Evolutionary conservation across 116 monocot species (phyloP).

Genomic region (Phalaenopsis hybrid): DNA sequence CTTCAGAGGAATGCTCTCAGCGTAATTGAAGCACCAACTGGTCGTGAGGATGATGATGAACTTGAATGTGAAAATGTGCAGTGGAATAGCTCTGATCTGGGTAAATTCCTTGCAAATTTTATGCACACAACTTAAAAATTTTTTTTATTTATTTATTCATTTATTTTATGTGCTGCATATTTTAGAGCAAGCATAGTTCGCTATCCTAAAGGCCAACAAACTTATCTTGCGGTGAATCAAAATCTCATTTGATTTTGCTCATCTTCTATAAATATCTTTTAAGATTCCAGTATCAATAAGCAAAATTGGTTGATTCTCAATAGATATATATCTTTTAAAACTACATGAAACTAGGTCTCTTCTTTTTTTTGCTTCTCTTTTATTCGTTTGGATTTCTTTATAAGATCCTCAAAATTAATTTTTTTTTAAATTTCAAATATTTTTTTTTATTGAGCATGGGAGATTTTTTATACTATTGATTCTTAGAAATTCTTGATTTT

Average conservation of each 20-base stretch:
- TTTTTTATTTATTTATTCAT: neutral
- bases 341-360: neutral
- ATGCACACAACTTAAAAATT: neutral
- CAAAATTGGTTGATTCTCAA: too few species aligned
- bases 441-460: neutral
- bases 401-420: neutral
- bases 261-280: neutral
- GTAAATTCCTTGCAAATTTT: conserved; percentile 17
- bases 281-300: neutral
- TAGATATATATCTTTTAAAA: neutral
- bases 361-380: neutral
- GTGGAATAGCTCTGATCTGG: conserved; percentile 61
- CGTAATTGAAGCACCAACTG: conserved; percentile 86
- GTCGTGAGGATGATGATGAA: conserved; percentile 70
- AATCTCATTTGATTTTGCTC: neutral
- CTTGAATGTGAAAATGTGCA: conserved; percentile 60
- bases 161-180: neutral
- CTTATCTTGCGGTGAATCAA: neutral
- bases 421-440: neutral
- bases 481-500: neutral
- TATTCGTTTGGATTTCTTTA: neutral
- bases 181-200: too few species aligned
- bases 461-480: neutral
- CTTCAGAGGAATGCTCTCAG: conserved; percentile 93
- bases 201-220: neutral